Percentiles rank a stretch among this genome's conserved stretches.
Evolutionary conservation across 2,329 filamentous ascomycete genomes (phyloP).

Genomic region (Dactylonectria macrodidyma): DNA sequence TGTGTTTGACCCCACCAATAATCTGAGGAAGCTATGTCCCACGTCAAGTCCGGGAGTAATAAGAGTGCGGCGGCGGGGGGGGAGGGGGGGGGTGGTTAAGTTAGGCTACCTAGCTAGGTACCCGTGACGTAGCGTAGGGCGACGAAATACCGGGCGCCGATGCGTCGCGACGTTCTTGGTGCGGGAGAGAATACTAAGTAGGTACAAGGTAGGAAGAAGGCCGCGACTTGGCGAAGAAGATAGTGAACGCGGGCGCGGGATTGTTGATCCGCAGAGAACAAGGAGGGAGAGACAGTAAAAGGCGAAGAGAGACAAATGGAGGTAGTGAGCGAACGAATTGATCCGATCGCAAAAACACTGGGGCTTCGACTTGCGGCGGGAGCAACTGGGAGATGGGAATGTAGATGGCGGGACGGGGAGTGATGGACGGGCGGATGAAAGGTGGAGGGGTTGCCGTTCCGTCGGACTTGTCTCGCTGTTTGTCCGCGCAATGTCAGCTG

Average conservation of each 20-base stretch:
- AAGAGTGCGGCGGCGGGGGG: constrained; percentile 1
- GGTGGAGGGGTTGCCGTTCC: constrained; percentile 20
- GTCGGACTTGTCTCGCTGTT: constrained; percentile 33
- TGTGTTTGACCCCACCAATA: constrained; percentile 38
- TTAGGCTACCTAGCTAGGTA: constrained; percentile 28
- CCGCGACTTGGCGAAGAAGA: constrained; percentile 1
- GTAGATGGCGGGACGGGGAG: constrained; percentile 14
- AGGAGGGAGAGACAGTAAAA: constrained; percentile 2
- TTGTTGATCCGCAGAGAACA: background rate
- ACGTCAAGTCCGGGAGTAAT: constrained; percentile 12
- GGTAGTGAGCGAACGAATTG: constrained; percentile 4
- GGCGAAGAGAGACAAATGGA: too few relatives aligned
- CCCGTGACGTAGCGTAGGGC: constrained; percentile 32
- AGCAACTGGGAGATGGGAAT: constrained; percentile 30
- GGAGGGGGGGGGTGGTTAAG: background rate
- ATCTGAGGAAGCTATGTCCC: constrained; percentile 29
- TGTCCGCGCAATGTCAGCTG: constrained; percentile 8
- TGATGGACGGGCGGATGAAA: constrained; percentile 11
- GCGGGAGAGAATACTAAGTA: constrained; percentile 20
- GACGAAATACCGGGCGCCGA: constrained; percentile 20
- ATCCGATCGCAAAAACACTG: constrained; percentile 21
- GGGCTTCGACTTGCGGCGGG: constrained; percentile 25
- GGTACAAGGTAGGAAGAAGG: background rate
- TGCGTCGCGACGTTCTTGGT: constrained; percentile 8
- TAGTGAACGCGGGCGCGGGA: constrained; percentile 12